Percentiles rank a stretch among this genome's conserved stretches.
phyloP scores from a whole-genome alignment of 345 rosid genomes.

The Euphorbia lathyris region DNA sequence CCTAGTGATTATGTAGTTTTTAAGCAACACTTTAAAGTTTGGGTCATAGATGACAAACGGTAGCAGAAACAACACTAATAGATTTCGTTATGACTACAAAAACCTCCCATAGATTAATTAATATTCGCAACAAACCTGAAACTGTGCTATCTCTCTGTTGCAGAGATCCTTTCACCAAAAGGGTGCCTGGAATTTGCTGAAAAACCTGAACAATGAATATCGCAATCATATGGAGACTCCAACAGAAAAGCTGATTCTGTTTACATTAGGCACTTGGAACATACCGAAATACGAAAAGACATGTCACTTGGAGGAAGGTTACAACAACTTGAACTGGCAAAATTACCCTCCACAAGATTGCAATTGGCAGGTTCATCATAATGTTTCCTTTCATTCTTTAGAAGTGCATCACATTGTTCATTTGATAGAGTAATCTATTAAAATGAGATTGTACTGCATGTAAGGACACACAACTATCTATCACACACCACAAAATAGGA shows the following conservation, averaged over 20 bases:
- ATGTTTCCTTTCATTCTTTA: slow-evolving; percentile 34
- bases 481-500: background rate
- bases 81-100: background rate
- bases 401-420: slow-evolving; percentile 48
- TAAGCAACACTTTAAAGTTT: background rate
- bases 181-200: slow-evolving; percentile 79
- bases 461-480: slow-evolving; percentile 24
- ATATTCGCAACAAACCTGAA: slow-evolving; percentile 42
- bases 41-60: background rate
- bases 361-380: slow-evolving; percentile 15
- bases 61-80: background rate
- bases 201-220: slow-evolving; percentile 47
- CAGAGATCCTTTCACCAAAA: slow-evolving; percentile 74
- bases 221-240: slow-evolving; percentile 8
- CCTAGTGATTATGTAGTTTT: background rate
- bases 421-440: slow-evolving; percentile 52
- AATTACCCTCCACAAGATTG: slow-evolving; percentile 24
- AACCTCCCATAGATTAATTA: background rate
- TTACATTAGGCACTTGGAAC: slow-evolving; percentile 22
- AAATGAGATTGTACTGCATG: slow-evolving; percentile 24
- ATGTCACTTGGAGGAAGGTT: slow-evolving; percentile 33
- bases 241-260: background rate
- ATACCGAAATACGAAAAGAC: slow-evolving; percentile 50
- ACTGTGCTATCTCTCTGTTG: slow-evolving; percentile 45
- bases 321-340: slow-evolving; percentile 22